Evolutionary conservation across 345 rosid genomes (phyloP).

Genomic region (Adansonia digitata): DNA sequence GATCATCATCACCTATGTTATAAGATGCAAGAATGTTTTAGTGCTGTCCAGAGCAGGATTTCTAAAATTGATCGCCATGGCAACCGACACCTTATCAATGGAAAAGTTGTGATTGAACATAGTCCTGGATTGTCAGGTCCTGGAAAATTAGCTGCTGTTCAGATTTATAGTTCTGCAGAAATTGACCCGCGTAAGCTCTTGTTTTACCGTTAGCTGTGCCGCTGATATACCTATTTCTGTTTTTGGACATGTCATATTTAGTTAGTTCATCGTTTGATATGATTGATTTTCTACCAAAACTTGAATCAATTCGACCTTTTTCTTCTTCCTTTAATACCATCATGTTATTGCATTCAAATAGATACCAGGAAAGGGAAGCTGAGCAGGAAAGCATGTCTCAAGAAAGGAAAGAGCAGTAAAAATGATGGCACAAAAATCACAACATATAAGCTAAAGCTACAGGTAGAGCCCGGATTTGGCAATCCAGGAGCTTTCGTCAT

Average conservation of each 20-base stretch:
- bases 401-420: slow-evolving; percentile 33
- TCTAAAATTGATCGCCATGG: neutral
- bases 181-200: slow-evolving; percentile 43
- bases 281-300: neutral
- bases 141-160: slow-evolving; percentile 43
- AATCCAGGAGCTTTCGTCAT: slow-evolving; percentile 45
- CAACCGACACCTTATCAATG: slow-evolving; percentile 23
- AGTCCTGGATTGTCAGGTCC: slow-evolving; percentile 41
- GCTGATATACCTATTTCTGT: too few relatives aligned
- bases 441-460: slow-evolving; percentile 31
- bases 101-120: slow-evolving; percentile 30
- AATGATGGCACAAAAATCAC: slow-evolving; percentile 24
- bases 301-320: neutral
- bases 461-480: slow-evolving; percentile 40
- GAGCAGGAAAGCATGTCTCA: slow-evolving; percentile 37
- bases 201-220: too few relatives aligned
- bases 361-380: slow-evolving; percentile 33
- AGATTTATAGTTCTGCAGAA: slow-evolving; percentile 35
- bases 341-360: neutral
- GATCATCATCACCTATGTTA: neutral
- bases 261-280: neutral
- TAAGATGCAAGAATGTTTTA: neutral
- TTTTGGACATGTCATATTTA: neutral
- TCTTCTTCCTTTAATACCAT: neutral
- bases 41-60: neutral